A percentile compares a stretch with the other conserved stretches of the same genome.
These are phyloP conservation scores for Actinomortierella ambigua DNA, from an alignment of 371 early-diverging fungal genomes.

Conservation along the genomic window DNA sequence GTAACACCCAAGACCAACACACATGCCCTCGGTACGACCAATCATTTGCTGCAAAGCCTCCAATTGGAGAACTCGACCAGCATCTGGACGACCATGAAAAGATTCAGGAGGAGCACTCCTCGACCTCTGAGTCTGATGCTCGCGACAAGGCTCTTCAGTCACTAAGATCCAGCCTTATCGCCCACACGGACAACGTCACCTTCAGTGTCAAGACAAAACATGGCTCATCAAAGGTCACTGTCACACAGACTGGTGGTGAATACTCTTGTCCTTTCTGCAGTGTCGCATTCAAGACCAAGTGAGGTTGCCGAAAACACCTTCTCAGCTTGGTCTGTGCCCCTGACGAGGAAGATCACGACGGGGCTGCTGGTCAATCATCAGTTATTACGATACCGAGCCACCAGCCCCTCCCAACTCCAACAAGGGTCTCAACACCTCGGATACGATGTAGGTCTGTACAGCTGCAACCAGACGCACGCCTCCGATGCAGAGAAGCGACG, in stretches of 20 bases:
- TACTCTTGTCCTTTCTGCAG: slow-evolving; percentile 10
- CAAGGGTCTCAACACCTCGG: slow-evolving; percentile 8
- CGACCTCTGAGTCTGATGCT: no score
- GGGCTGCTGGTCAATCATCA: slow-evolving; percentile 11
- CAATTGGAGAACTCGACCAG: no score
- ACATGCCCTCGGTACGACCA: no score
- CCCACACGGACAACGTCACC: no score
- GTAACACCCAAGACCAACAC: no score
- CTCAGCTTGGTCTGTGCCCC: slow-evolving; percentile 13
- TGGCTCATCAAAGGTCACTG: slow-evolving; percentile 12
- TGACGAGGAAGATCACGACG: slow-evolving; percentile 16
- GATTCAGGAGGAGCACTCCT: no score
- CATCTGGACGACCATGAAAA: no score
- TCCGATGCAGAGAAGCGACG: slow-evolving; percentile 16
- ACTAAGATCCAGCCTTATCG: no score
- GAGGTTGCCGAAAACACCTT: slow-evolving; percentile 19
- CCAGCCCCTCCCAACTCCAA: slow-evolving; percentile 9
- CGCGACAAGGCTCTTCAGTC: no score
- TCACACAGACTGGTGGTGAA: slow-evolving; percentile 11
- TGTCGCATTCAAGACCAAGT: slow-evolving; percentile 8
- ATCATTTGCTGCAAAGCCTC: no score
- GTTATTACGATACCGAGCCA: slow-evolving; percentile 20
- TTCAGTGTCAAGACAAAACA: slow-evolving; percentile 8
- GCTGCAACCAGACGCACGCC: slow-evolving; percentile 15
- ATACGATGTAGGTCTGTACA: slow-evolving; percentile 18